A percentile compares a stretch with the other conserved stretches of the same genome.
Conservation (phyloP, 495 filamentous ascomycete species). For the Chaetomium cochliodes region DNA sequence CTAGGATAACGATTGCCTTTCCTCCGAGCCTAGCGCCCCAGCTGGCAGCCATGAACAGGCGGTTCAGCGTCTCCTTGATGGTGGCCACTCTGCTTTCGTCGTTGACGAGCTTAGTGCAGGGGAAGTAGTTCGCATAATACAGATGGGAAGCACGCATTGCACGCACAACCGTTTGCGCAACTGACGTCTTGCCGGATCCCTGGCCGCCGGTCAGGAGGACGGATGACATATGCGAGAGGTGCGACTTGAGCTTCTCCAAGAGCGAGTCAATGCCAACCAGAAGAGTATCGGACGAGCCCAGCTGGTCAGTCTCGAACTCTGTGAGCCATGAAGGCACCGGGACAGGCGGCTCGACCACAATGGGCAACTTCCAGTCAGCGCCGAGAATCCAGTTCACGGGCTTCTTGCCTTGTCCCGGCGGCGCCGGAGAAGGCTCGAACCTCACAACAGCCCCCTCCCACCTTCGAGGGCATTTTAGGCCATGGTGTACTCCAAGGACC, state of each 20-base stretch:
- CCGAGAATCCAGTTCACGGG: conserved; percentile 71
- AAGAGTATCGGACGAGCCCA: conserved; percentile 54
- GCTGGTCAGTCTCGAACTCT: conserved; percentile 49
- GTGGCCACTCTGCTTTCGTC: conserved; percentile 84
- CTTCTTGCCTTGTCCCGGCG: conserved; percentile 48
- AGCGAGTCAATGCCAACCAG: conserved; percentile 83
- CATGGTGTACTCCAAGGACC: conserved; percentile 55
- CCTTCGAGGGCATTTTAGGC: conserved; percentile 39
- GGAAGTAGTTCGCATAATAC: conserved; percentile 76
- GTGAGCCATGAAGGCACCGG: conserved; percentile 55
- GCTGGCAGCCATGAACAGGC: conserved; percentile 80
- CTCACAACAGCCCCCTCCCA: conserved; percentile 78
- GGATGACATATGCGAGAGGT: conserved; percentile 81
- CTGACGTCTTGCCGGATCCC: conserved; percentile 82
- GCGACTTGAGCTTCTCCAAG: conserved; percentile 64
- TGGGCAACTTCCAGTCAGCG: conserved; percentile 64
- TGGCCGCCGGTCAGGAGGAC: conserved; percentile 84
- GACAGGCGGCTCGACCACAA: conserved; percentile 71
- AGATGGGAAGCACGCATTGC: conserved; percentile 63
- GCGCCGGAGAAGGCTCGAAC: conserved; percentile 59
- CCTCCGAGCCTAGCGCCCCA: conserved; percentile 88
- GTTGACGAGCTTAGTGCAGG: conserved; percentile 77
- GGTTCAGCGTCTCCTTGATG: conserved; percentile 82
- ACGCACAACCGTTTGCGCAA: conserved; percentile 61
- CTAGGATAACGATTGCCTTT: conserved; percentile 76